These are phyloP conservation scores for Alternaria sp. DNA, from an alignment of 2,329 filamentous ascomycete genomes.

Conservation along the genomic window DNA sequence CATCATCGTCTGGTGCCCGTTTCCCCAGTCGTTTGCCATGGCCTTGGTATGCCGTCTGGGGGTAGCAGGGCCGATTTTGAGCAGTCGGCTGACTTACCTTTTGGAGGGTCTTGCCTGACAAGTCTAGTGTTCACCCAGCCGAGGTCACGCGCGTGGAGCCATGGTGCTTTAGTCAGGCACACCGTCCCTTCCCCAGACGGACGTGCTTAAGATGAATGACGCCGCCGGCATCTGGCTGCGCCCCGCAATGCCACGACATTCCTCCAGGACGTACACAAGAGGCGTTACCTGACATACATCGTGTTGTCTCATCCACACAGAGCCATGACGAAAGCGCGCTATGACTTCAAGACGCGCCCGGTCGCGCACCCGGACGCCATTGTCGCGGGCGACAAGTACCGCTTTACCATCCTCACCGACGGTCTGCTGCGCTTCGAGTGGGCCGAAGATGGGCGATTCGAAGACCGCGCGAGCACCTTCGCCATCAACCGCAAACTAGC, in stretches of 20 bases:
- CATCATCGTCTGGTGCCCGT: constrained; percentile 14
- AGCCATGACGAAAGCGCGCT: constrained; percentile 49
- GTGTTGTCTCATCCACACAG: constrained; percentile 9
- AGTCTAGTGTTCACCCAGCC: neutral
- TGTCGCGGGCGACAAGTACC: constrained; percentile 61
- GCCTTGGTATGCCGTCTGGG: constrained; percentile 5
- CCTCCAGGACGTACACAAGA: constrained; percentile 18
- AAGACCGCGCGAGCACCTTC: constrained; percentile 70
- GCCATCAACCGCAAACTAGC: constrained; percentile 64
- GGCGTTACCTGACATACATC: constrained; percentile 19
- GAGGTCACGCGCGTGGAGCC: constrained; percentile 41
- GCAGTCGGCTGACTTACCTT: constrained; percentile 31
- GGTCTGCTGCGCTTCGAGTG: constrained; percentile 69
- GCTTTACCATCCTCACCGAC: constrained; percentile 68
- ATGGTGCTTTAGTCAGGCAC: neutral
- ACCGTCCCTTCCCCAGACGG: constrained; percentile 9
- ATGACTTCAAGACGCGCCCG: constrained; percentile 56
- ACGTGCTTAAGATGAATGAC: constrained; percentile 32
- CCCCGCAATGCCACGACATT: constrained; percentile 28
- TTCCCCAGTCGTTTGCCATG: constrained; percentile 21
- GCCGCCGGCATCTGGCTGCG: constrained; percentile 25
- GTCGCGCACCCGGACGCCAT: constrained; percentile 57
- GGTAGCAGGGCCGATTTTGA: constrained; percentile 26
- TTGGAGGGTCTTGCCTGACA: neutral
- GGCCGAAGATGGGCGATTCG: constrained; percentile 67